These are phyloP conservation scores for Chlorella ohadii DNA, from an alignment of 139 green algal genomes.

Conservation along the genomic window DNA sequence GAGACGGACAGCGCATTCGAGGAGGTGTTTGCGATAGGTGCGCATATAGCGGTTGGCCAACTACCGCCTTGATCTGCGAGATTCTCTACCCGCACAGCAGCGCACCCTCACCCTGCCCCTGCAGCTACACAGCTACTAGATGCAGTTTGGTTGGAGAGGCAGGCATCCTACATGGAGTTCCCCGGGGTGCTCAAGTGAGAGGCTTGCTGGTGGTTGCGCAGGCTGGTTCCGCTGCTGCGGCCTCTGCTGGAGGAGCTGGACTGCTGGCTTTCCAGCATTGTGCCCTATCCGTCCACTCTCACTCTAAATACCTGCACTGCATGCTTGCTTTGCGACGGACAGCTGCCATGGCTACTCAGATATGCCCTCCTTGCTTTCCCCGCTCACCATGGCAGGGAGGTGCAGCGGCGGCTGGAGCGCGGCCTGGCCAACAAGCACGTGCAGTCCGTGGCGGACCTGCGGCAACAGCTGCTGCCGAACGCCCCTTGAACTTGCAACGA, in stretches of 20 bases:
- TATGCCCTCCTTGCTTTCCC: neutral
- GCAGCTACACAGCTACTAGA: neutral
- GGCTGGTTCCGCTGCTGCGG: neutral
- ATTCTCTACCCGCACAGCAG: too few species aligned
- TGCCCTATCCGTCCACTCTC: too few species aligned
- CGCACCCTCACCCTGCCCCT: too few species aligned
- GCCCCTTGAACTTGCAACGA: neutral
- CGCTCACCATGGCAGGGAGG: neutral
- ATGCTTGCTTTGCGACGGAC: too few species aligned
- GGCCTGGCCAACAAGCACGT: neutral
- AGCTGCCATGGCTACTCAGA: too few species aligned
- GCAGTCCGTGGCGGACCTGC: neutral
- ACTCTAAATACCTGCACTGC: too few species aligned
- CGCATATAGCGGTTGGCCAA: neutral
- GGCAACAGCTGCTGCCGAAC: neutral
- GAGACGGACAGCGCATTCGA: neutral
- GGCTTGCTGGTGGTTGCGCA: too few species aligned
- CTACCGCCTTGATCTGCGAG: too few species aligned
- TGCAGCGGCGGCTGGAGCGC: neutral
- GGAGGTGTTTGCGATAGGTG: constrained; percentile 2
- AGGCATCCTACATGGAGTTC: constrained; percentile 8
- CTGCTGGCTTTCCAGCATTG: too few species aligned
- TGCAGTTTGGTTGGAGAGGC: neutral
- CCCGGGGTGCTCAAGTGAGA: neutral
- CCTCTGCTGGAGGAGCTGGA: too few species aligned